Base-by-base conservation (phyloP, 345 rosid species). In the Citrus sp. region DNA sequence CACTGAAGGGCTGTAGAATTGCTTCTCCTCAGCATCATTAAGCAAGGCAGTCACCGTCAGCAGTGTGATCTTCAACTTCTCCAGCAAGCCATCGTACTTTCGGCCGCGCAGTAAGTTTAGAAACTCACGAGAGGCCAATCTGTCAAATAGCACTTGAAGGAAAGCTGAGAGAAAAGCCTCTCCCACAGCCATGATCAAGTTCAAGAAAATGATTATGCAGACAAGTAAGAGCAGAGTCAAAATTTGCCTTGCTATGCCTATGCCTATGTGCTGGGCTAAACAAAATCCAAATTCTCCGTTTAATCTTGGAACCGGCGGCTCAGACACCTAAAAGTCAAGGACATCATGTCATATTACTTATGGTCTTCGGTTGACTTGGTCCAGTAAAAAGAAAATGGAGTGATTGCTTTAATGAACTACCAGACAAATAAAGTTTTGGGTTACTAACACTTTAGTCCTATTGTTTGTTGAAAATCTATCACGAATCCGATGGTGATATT, bases 1-100 rank as follows among this genome's bases (percentile, higher is more conserved):
- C 13, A 77, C 72, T 1, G 40, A 25, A 19, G 78, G 19, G 8
- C 35, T 63, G 34, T 35, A 18, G 8, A 24, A 24, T 16, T 84
- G 79, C 32, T 46, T 35, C 60, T 63, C 73, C 40, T 84, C 81
- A 1, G 83, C 81, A 18, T 84, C 83, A 30, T 62, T n/a, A 4
- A 84, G 74, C 72, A 79, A 75, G 2, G 30, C 14, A 28, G 70
- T 75, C 9, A 75, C 71, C 0, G 62, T 64, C 49, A 65, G 40
- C 19, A 74, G 69, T 9, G 69, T 75, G 27, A 75, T 75, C 70
- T 75, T 75, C 78, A 75, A 34, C 60, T 75, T 75, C 19, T 75
- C 62, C 5, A 75, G 51, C 9, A 64, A 65, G 35, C 32, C 63
- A 75, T 75, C 78, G 14, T 30, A 65, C 34, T 51, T 75, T 16